phyloP scores from a whole-genome alignment of 2,329 filamentous ascomycete species.

The Emericellopsis atlantica region DNA sequence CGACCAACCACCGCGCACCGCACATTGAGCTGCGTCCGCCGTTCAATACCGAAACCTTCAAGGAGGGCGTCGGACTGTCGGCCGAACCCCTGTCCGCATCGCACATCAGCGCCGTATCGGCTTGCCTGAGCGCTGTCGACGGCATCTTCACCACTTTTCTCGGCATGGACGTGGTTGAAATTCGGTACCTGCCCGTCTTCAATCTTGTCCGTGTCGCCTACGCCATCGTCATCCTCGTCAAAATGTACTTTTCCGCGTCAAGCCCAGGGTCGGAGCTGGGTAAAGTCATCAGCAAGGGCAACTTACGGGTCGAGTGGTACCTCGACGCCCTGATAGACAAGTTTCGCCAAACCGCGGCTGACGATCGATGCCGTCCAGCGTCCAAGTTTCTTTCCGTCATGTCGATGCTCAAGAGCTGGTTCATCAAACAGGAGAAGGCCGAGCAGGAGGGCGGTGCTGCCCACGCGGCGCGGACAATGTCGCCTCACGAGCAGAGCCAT shows the following conservation, averaged over 20 bases:
- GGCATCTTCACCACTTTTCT: conserved; percentile 54
- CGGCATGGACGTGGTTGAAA: conserved; percentile 40
- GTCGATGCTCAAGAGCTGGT: conserved; percentile 59
- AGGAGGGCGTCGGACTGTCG: conserved; percentile 25
- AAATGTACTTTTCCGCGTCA: conserved; percentile 57
- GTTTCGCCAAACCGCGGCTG: conserved; percentile 50
- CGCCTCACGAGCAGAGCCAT: conserved; percentile 1
- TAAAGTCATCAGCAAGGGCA: conserved; percentile 54
- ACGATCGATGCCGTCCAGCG: conserved; percentile 51
- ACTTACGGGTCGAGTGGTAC: conserved; percentile 53
- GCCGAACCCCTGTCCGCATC: conserved; percentile 27
- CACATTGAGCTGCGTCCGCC: conserved; percentile 37
- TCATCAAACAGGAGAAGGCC: conserved; percentile 31
- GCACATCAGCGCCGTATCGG: conserved; percentile 53
- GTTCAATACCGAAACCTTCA: conserved; percentile 30
- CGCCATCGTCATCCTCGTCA: conserved; percentile 59
- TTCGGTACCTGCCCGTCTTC: conserved; percentile 57
- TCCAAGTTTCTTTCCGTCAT: conserved; percentile 61
- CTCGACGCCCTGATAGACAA: conserved; percentile 58
- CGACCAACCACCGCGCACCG: conserved; percentile 32
- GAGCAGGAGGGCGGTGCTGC: neutral
- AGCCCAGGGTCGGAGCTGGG: conserved; percentile 53
- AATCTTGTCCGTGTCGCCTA: conserved; percentile 62
- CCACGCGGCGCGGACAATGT: neutral
- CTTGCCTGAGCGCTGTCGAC: conserved; percentile 56